phyloP scores from a whole-genome alignment of 1,284 basidiomycete genomes.

The Takashimella tepidaria region DNA sequence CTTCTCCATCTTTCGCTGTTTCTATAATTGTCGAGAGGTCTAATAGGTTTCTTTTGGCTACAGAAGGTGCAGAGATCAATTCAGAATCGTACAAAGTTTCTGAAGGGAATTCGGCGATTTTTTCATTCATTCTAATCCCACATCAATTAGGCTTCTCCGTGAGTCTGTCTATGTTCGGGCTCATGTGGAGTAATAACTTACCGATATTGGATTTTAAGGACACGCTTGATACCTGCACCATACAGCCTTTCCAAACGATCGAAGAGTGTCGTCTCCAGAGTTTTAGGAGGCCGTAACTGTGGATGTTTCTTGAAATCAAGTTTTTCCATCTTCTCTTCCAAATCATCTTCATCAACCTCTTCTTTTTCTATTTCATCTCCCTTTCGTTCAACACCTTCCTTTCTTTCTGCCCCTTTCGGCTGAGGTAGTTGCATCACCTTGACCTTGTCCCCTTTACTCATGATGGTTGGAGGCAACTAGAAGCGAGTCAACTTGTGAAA shows the following conservation, averaged over 20 bases:
- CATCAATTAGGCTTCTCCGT: neutral
- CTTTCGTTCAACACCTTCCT: neutral
- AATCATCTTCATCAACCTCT: neutral
- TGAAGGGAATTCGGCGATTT: constrained; percentile 84
- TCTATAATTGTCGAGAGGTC: constrained; percentile 59
- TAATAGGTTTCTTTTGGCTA: constrained; percentile 63
- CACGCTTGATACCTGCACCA: constrained; percentile 72
- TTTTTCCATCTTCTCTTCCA: constrained; percentile 1
- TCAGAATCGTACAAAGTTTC: constrained; percentile 69
- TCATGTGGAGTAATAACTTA: constrained; percentile 40
- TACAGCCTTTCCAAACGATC: constrained; percentile 84
- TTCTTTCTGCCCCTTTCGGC: too few relatives aligned
- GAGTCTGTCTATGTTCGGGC: neutral
- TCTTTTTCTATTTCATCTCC: neutral
- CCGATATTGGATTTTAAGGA: constrained; percentile 84
- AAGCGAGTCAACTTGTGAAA: too few relatives aligned
- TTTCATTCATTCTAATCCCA: constrained; percentile 69
- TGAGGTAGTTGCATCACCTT: too few relatives aligned
- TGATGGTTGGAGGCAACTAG: constrained; percentile 83
- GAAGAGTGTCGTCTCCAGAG: constrained; percentile 85
- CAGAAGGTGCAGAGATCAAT: constrained; percentile 66
- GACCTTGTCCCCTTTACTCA: constrained; percentile 52
- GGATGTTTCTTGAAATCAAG: constrained; percentile 4
- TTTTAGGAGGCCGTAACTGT: constrained; percentile 59
- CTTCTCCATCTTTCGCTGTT: constrained; percentile 52